Evolutionary conservation across 2,329 filamentous ascomycete genomes (phyloP), one percentile per base, ranked within the genome.

Genomic region (Fusarium haematococcum): DNA sequence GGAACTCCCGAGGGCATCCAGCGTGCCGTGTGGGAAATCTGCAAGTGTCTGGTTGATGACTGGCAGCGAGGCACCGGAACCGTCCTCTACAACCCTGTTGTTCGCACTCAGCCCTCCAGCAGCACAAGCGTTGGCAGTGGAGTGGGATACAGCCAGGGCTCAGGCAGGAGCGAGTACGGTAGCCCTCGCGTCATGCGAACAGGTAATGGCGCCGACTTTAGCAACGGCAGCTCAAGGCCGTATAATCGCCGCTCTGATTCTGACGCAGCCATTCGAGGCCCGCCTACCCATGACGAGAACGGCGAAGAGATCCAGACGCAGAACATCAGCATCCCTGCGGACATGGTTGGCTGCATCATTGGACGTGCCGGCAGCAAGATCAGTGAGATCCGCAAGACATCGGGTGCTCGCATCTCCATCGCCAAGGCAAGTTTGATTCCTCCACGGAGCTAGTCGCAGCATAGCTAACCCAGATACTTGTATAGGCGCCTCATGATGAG

Each of bases 311-410:
- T 98, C 71, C 96, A 98, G 84, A 99, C 97, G 2, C 97, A 99
- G 82, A 99, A 99, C 86, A 99, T 99, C 85, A 98, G 95, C 88
- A 99, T 99, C 80, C 97, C 97, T 30, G 95, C 97, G 57, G 97
- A 99, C 87, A 99, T 99, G 97, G 97, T 99, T 83, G 97, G 97
- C 77, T 99, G 97, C 86, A 99, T 99, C 86, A 99, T 99, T 82
- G 97, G 97, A 76, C 93, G 95, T 75, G 95, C 90, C 64, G 97
- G 97, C 75, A 95, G 91, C 88, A 99, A 99, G 90, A 99, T 99
- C 82, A 98, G 95, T 83, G 97, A 99, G 86, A 99, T 99, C 79
- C 94, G 97, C 84, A 97, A 98, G 88, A 95, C 93, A 72, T 99
- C 97, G 64, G 95, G 95, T 70, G 97, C 97, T 71, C 94, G 96